Evolutionary conservation across 1,139 yeast species (phyloP).

Genomic region (Magnusiomyces magnusii): DNA sequence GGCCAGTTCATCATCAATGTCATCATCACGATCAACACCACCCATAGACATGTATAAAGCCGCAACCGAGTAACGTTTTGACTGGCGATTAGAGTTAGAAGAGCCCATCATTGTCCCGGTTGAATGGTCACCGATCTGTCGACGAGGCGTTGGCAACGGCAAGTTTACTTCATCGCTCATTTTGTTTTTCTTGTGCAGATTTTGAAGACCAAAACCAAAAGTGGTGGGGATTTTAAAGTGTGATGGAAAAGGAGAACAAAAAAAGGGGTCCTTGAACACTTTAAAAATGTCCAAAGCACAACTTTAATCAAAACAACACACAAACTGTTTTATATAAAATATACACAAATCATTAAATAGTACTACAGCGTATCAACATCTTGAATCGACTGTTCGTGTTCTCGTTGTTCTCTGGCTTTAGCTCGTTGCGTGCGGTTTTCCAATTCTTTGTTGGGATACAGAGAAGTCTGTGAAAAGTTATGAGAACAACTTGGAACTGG

Average conservation of each 20-base stretch:
- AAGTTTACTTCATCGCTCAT: constrained; percentile 1
- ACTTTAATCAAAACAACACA: not conserved
- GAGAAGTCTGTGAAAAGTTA: constrained; percentile 9
- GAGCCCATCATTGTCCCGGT: not conserved
- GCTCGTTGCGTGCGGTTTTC: constrained; percentile 21
- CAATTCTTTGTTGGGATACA: constrained; percentile 20
- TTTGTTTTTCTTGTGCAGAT: too few species aligned
- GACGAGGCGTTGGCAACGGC: constrained; percentile 5
- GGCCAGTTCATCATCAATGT: constrained; percentile 35
- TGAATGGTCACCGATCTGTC: constrained; percentile 2
- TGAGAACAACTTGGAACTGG: constrained; percentile 26
- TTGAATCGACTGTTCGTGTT: constrained; percentile 12
- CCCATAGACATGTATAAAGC: constrained; percentile 35
- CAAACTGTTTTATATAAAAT: not conserved
- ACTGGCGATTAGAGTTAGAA: constrained; percentile 26
- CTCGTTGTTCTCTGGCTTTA: constrained; percentile 19
- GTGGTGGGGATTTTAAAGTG: not conserved
- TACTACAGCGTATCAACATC: constrained; percentile 28
- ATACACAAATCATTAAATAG: not conserved
- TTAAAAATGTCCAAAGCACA: not conserved
- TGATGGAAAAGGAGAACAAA: not conserved
- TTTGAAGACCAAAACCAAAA: too few species aligned
- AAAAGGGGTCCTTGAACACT: not conserved
- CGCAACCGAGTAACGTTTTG: constrained; percentile 35
- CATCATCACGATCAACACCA: constrained; percentile 35